Percentiles rank a stretch among this genome's conserved stretches.
phyloP scores from a whole-genome alignment of 1,284 basidiomycete species.

The Sporisorium scitamineum region DNA sequence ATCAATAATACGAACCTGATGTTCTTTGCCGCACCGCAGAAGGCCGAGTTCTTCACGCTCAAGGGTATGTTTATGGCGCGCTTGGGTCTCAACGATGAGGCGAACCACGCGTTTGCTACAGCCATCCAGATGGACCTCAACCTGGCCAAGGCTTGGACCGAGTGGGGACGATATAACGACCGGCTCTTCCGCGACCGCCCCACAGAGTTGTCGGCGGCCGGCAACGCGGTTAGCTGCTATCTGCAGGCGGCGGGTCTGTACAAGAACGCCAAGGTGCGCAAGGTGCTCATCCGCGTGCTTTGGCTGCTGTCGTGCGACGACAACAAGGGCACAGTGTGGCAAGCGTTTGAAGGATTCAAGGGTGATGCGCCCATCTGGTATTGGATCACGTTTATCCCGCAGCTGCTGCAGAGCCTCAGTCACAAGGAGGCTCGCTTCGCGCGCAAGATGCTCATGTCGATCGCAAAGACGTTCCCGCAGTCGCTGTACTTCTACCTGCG shows the following conservation, averaged over 20 bases:
- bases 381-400: constrained; percentile 98
- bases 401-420: constrained; percentile 89
- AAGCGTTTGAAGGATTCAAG: constrained; percentile 94
- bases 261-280: constrained; percentile 93
- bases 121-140: constrained; percentile 91
- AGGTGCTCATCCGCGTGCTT: constrained; percentile 88
- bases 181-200: constrained; percentile 81
- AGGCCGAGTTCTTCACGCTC: constrained; percentile 98
- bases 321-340: constrained; percentile 78
- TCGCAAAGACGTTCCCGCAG: constrained; percentile 94
- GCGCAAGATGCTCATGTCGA: constrained; percentile 85
- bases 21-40: constrained; percentile 94
- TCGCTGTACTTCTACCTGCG: constrained; percentile 95
- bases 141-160: constrained; percentile 97
- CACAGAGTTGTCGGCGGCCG: constrained; percentile 73
- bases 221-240: constrained; percentile 95
- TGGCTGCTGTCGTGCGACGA: constrained; percentile 99
- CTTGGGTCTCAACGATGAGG: constrained; percentile 87
- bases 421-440: constrained; percentile 94
- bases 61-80: constrained; percentile 99
- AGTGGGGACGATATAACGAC: constrained; percentile 97
- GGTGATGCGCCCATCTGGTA: constrained; percentile 98
- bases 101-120: constrained; percentile 82
- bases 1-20: constrained; percentile 99
- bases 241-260: constrained; percentile 96